Percentiles rank a stretch among this genome's conserved stretches.
These are phyloP conservation scores for Ulmus americana DNA, from an alignment of 331 rosid species.

Conservation along the genomic window DNA sequence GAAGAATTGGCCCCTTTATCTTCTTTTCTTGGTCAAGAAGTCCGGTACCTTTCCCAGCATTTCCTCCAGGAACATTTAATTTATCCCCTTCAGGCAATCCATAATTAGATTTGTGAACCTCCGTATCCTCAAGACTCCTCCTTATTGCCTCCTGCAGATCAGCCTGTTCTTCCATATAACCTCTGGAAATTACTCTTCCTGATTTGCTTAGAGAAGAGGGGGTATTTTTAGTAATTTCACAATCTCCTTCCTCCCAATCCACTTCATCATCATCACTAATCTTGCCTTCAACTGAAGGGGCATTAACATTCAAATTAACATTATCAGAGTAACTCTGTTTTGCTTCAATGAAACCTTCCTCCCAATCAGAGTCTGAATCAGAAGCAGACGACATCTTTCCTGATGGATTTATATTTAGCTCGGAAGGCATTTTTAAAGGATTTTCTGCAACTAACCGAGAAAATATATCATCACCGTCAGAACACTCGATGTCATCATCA, in stretches of 20 bases:
- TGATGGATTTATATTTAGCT: conserved; percentile 24
- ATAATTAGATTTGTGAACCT: conserved; percentile 21
- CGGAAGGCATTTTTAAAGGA: conserved; percentile 32
- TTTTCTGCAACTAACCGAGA: conserved; percentile 58
- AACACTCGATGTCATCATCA: conserved; percentile 32
- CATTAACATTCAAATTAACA: conserved; percentile 20
- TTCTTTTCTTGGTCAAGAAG: conserved; percentile 19
- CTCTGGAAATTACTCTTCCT: conserved; percentile 45
- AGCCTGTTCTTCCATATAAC: conserved; percentile 68
- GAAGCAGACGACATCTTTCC: conserved; percentile 34
- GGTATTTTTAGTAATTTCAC: conserved; percentile 38
- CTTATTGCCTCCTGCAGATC: conserved; percentile 76
- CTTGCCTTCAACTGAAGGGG: conserved; percentile 24
- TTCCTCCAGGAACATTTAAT: conserved; percentile 19
- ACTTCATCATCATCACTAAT: conserved; percentile 54
- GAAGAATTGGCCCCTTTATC: conserved; percentile 18
- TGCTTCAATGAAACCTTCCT: conserved; percentile 52
- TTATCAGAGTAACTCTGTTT: conserved; percentile 25
- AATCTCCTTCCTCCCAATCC: conserved; percentile 80
- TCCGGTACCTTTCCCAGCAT: conserved; percentile 19
- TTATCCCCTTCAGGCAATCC: conserved; percentile 24
- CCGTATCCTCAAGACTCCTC: conserved; percentile 65
- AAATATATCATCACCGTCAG: conserved; percentile 60
- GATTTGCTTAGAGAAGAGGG: conserved; percentile 20
- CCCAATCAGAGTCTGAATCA: conserved; percentile 63